A percentile compares a stretch with the other conserved stretches of the same genome.
Conservation (phyloP, 192 early-diverging fungal genomes). For the Backusella morwellensis region DNA sequence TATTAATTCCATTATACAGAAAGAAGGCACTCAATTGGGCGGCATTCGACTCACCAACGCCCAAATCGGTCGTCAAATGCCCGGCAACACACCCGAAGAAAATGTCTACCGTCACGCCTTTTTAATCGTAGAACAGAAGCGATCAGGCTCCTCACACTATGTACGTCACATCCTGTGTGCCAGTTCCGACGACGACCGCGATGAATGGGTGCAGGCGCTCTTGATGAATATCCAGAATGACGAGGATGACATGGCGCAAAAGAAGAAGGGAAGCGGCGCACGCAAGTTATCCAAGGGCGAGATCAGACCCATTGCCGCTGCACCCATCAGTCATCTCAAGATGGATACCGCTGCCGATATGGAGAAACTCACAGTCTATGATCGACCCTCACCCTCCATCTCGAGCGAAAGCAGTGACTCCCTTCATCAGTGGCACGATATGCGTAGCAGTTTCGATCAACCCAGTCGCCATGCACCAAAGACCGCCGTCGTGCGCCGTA, state of each 20-base stretch:
- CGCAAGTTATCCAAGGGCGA: slow-evolving; percentile 34
- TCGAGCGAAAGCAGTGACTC: slow-evolving; percentile 13
- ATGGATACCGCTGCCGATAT: slow-evolving; percentile 17
- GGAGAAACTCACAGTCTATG: slow-evolving; percentile 12
- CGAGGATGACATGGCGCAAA: neutral
- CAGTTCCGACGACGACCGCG: slow-evolving; percentile 86
- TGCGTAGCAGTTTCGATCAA: slow-evolving; percentile 24
- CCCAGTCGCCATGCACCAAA: neutral
- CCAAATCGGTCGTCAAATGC: slow-evolving; percentile 63
- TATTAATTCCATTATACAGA: slow-evolving; percentile 22
- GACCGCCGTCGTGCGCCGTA: slow-evolving; percentile 5
- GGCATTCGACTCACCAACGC: slow-evolving; percentile 77
- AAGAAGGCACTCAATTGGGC: slow-evolving; percentile 69
- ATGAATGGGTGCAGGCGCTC: slow-evolving; percentile 87
- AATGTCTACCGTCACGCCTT: slow-evolving; percentile 80
- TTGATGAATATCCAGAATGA: slow-evolving; percentile 35
- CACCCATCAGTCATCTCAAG: slow-evolving; percentile 27
- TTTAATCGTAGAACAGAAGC: slow-evolving; percentile 77
- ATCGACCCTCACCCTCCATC: slow-evolving; percentile 4
- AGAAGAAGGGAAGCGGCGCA: neutral
- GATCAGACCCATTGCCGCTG: slow-evolving; percentile 22
- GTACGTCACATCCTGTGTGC: slow-evolving; percentile 83
- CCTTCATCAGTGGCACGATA: neutral
- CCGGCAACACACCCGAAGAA: slow-evolving; percentile 20
- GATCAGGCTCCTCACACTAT: slow-evolving; percentile 34